Percentiles rank a stretch among this genome's conserved stretches.
Conservation (phyloP, 805 yeast species). For the Wickerhamiella kurtzmanii region DNA sequence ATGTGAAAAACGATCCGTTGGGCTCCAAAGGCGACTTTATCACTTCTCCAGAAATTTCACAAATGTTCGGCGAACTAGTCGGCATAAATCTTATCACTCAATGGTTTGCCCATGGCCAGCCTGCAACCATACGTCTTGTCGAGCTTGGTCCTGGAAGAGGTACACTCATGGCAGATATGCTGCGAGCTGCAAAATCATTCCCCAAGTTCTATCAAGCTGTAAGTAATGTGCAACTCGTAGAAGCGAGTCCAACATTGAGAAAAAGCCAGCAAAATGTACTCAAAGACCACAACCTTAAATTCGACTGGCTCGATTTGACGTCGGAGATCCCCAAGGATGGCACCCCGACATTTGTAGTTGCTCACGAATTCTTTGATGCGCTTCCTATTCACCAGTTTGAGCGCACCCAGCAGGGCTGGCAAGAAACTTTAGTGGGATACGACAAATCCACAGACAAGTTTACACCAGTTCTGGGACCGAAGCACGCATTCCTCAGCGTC, state of each 20-base stretch:
- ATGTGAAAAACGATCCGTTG: slow-evolving; percentile 63
- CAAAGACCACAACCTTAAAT: slow-evolving; percentile 32
- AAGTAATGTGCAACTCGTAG: slow-evolving; percentile 41
- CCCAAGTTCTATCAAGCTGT: slow-evolving; percentile 26
- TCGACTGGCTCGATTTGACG: slow-evolving; percentile 28
- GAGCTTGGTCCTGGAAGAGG: slow-evolving; percentile 86
- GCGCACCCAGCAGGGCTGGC: slow-evolving; percentile 51
- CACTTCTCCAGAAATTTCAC: slow-evolving; percentile 78
- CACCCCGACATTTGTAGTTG: slow-evolving; percentile 49
- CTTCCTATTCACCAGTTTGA: slow-evolving; percentile 62
- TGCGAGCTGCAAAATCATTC: slow-evolving; percentile 27
- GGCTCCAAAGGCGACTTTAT: slow-evolving; percentile 60
- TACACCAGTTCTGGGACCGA: slow-evolving; percentile 9
- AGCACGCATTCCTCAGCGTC: slow-evolving; percentile 6
- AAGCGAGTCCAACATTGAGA: slow-evolving; percentile 56
- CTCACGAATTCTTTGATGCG: slow-evolving; percentile 84
- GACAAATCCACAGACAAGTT: slow-evolving; percentile 13
- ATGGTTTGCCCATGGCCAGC: slow-evolving; percentile 46
- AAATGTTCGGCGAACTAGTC: slow-evolving; percentile 73
- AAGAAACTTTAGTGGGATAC: slow-evolving; percentile 59
- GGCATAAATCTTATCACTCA: slow-evolving; percentile 49
- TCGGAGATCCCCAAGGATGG: slow-evolving; percentile 24
- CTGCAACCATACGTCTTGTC: slow-evolving; percentile 38
- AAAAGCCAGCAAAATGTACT: slow-evolving; percentile 38
- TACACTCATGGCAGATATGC: slow-evolving; percentile 55